These are phyloP conservation scores for Penicillium longicatenatum DNA, from an alignment of 495 filamentous ascomycete genomes.

Conservation along the genomic window DNA sequence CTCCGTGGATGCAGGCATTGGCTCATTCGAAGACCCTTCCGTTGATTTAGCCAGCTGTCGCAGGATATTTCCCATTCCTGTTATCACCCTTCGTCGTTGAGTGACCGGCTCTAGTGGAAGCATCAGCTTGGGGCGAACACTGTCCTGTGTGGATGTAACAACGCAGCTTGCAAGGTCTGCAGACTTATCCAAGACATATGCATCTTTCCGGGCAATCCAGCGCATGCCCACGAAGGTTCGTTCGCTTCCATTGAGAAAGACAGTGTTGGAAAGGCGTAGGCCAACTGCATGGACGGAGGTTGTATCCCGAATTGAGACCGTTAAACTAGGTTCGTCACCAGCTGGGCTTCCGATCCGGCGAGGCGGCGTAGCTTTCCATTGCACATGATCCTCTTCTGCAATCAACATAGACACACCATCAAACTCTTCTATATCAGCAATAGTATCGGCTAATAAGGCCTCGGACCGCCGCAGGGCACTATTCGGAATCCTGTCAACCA, in stretches of 20 bases:
- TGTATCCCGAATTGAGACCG: conserved; percentile 28
- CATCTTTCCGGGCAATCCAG: conserved; percentile 46
- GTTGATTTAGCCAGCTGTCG: conserved; percentile 60
- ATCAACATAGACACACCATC: conserved; percentile 42
- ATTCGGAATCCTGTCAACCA: conserved; percentile 41
- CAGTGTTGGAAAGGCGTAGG: conserved; percentile 72
- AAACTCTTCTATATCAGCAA: conserved; percentile 12
- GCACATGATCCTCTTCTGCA: conserved; percentile 25
- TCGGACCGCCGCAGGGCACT: not conserved
- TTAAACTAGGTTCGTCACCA: conserved; percentile 36
- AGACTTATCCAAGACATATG: conserved; percentile 25
- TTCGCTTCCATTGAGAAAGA: conserved; percentile 70
- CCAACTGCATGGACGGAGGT: conserved; percentile 35
- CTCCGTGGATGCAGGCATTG: conserved; percentile 72
- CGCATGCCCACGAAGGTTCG: conserved; percentile 60
- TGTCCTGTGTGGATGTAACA: conserved; percentile 20
- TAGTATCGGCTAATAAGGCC: not conserved
- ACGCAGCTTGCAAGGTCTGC: conserved; percentile 37
- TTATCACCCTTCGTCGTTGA: conserved; percentile 59
- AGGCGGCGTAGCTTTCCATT: conserved; percentile 34
- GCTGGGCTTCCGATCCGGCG: conserved; percentile 36
- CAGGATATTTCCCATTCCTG: conserved; percentile 81
- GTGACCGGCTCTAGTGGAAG: conserved; percentile 68
- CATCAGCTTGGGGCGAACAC: conserved; percentile 26
- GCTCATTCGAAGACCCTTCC: conserved; percentile 36